phyloP scores from a whole-genome alignment of 1,284 basidiomycete genomes.

The Xerocomus minutiporus region DNA sequence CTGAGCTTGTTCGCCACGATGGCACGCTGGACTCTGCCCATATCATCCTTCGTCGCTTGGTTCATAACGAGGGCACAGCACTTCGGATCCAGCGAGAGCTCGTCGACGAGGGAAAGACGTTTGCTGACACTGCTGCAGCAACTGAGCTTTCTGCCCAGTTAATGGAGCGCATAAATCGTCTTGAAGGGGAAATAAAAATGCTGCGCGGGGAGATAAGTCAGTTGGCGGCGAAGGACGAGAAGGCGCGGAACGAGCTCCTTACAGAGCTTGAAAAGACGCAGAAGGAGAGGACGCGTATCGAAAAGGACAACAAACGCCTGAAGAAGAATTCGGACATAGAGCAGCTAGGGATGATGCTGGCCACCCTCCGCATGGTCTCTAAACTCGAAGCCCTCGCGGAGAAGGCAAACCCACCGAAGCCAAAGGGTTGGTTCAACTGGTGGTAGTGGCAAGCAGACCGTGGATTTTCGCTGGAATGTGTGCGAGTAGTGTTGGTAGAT shows the following conservation, averaged over 20 bases:
- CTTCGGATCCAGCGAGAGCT: not conserved
- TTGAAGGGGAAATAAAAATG: not conserved
- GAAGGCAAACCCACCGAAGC: not conserved
- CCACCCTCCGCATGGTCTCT: not conserved
- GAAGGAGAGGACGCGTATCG: not conserved
- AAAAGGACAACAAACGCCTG: not conserved
- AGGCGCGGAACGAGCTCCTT: not conserved
- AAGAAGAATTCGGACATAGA: not conserved
- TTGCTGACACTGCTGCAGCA: not conserved
- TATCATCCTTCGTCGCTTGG: not conserved
- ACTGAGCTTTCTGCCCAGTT: not conserved
- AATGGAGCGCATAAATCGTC: not conserved
- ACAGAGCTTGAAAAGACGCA: not conserved
- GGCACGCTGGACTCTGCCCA: not conserved
- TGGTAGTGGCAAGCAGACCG: not conserved
- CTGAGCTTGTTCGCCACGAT: not conserved
- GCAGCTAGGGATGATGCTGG: not conserved
- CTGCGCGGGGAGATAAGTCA: not conserved
- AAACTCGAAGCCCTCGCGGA: not conserved
- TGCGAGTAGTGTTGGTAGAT: too few relatives aligned
- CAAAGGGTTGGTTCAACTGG: not conserved
- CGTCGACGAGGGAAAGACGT: not conserved
- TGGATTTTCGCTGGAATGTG: too few relatives aligned
- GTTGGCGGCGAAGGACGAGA: not conserved
- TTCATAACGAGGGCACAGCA: not conserved